A percentile compares a stretch with the other conserved stretches of the same genome.
These are phyloP conservation scores for Akanthomyces dipterigenus DNA, from an alignment of 2,329 filamentous ascomycete species.

Conservation along the genomic window DNA sequence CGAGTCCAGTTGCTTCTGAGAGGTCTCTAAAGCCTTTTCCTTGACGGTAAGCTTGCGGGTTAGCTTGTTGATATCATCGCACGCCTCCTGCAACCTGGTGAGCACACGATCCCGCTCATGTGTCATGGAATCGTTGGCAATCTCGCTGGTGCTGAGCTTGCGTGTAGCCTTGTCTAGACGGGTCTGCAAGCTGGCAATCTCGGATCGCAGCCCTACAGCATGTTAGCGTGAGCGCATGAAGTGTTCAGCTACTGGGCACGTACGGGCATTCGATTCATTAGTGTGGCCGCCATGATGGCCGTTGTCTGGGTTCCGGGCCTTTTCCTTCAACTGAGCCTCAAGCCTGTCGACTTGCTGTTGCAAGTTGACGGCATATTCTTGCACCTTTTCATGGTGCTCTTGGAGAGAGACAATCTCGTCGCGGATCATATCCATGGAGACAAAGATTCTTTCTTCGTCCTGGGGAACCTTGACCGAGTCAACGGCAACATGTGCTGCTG, in stretches of 20 bases:
- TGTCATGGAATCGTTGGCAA: constrained; percentile 54
- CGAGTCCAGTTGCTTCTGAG: constrained; percentile 35
- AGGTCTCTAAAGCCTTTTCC: constrained; percentile 36
- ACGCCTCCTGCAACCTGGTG: constrained; percentile 54
- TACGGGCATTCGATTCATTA: constrained; percentile 1
- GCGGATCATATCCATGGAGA: constrained; percentile 56
- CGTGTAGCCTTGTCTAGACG: constrained; percentile 57
- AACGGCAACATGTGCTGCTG: constrained; percentile 38
- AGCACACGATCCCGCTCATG: constrained; percentile 61
- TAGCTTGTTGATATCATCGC: constrained; percentile 47
- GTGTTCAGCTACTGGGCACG: background rate
- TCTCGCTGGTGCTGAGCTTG: constrained; percentile 55
- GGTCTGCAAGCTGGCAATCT: constrained; percentile 52
- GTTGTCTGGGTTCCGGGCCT: constrained; percentile 22
- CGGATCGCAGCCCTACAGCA: constrained; percentile 46
- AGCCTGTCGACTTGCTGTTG: constrained; percentile 45
- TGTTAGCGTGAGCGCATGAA: constrained; percentile 11
- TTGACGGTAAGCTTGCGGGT: constrained; percentile 35
- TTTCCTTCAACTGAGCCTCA: constrained; percentile 40
- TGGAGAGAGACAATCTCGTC: constrained; percentile 50
- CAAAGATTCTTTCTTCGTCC: constrained; percentile 52
- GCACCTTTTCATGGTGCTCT: constrained; percentile 49
- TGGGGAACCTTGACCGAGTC: constrained; percentile 43
- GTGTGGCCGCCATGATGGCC: background rate
- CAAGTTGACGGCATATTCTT: constrained; percentile 46